Percentiles rank a stretch among this genome's conserved stretches.
Conservation (phyloP, 2,329 filamentous ascomycete genomes). For the Penicillium sp. region DNA sequence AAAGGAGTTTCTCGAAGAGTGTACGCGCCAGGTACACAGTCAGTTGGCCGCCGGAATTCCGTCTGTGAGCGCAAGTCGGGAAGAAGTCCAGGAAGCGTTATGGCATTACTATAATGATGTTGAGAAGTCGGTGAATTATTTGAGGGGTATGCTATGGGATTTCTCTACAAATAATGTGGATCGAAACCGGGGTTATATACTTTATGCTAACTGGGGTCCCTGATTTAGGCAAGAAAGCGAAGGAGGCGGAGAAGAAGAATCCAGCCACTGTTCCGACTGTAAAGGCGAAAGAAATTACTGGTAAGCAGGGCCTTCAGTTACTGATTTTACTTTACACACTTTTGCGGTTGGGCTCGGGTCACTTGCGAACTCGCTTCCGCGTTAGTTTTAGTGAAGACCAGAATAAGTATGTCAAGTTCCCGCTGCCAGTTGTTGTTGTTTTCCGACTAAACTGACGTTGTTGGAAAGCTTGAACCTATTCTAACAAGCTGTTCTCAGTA, state of each 20-base stretch:
- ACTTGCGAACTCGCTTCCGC: constrained; percentile 3
- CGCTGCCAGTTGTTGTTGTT: constrained; percentile 22
- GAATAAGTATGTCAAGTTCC: constrained; percentile 24
- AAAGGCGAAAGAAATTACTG: constrained; percentile 32
- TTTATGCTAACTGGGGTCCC: constrained; percentile 10
- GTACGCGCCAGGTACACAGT: constrained; percentile 69
- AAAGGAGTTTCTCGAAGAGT: constrained; percentile 64
- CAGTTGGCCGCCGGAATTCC: constrained; percentile 65
- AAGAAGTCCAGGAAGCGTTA: constrained; percentile 83
- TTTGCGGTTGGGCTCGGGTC: constrained; percentile 38
- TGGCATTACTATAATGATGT: constrained; percentile 98
- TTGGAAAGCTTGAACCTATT: constrained; percentile 38
- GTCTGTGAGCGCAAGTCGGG: constrained; percentile 65
- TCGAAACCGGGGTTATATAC: neutral
- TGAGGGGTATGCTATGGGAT: constrained; percentile 62
- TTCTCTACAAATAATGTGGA: neutral
- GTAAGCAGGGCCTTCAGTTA: constrained; percentile 30
- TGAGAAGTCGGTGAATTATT: constrained; percentile 79
- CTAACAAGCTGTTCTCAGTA: constrained; percentile 44
- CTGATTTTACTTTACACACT: constrained; percentile 21
- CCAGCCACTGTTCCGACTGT: constrained; percentile 23
- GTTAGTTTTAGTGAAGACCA: constrained; percentile 1
- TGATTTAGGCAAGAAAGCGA: constrained; percentile 39
- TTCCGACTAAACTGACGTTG: constrained; percentile 37
- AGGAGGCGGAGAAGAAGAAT: constrained; percentile 42